Evolutionary conservation across 1,139 yeast species (phyloP), one percentile per base, ranked within the genome.

Genomic region (Debaryomycetaceae sp.): DNA sequence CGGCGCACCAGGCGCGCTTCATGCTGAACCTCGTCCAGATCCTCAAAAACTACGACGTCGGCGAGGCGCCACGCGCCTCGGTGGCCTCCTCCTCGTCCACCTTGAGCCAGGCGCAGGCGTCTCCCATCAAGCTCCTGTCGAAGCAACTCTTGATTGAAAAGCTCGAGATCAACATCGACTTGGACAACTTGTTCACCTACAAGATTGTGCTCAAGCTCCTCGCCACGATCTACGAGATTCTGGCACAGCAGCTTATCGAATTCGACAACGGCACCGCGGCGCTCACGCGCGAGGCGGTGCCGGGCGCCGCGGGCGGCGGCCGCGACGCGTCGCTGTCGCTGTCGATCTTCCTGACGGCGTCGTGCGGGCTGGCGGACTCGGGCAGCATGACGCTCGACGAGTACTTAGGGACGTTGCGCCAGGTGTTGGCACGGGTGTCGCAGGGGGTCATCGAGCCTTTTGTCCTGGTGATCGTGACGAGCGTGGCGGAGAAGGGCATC

Each of bases 131-230:
- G 37, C 48, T 67, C 33, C 63, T 53, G 36, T 61, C 71, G 9
- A 57, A 57, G 28, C 74, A 67, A 37, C 51, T 67, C 30, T 51
- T 65, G 28, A 65, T 67, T 23, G 74, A 67, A 39, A 67, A 66
- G 44, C 46, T 67, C 30, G 74, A 67, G 38, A 65, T 67, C 29
- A 67, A 66, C 38, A 66, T 67, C 30, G 48, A 54, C 17, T 51
- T 67, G 32, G 74, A 67, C 39, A 53, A 52, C 17, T 44, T 66
- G 27, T 67, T 67, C 42, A 63, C 63, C 6, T 63, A 54, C 46
- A 65, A 63, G 41, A 58, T 58, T 23, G 48, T 61, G 30, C 44
- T 66, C 25, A 51, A 56, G 38, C 41, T 66, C 29, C 38, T 65
- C 9, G 35, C 55, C n/a, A 44, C 47, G 32, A 53, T 66, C 18